Evolutionary conservation across 768 basidiomycete species (phyloP).

Genomic region (Holtermannia corniformis): DNA sequence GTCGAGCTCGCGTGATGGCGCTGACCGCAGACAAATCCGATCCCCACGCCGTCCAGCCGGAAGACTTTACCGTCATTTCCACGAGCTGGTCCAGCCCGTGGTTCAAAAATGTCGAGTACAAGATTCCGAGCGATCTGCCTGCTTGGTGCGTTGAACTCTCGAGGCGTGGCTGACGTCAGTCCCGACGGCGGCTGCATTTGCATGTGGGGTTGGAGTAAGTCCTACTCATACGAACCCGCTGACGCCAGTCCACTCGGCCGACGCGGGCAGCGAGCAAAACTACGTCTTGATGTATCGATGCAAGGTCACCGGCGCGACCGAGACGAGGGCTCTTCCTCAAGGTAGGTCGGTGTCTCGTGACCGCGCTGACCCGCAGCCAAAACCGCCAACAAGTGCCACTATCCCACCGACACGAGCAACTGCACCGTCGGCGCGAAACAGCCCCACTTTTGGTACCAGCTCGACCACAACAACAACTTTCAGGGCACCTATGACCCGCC

Average conservation of each 20-base stretch:
- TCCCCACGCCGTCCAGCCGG: constrained; percentile 24
- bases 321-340: constrained; percentile 20
- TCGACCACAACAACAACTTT: constrained; percentile 32
- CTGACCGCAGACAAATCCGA: constrained; percentile 11
- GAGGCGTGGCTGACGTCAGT: not conserved
- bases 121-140: constrained; percentile 37
- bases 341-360: constrained; percentile 18
- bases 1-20: not conserved
- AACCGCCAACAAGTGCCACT: constrained; percentile 36
- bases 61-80: constrained; percentile 29
- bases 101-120: constrained; percentile 36
- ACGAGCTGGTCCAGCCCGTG: constrained; percentile 32
- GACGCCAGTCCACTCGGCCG: constrained; percentile 19
- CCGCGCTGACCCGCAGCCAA: constrained; percentile 14
- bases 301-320: constrained; percentile 32
- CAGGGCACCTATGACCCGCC: constrained; percentile 35
- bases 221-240: not conserved
- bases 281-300: constrained; percentile 33
- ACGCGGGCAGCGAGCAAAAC: constrained; percentile 30
- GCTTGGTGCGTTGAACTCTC: constrained; percentile 16
- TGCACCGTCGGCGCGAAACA: constrained; percentile 38
- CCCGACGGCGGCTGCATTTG: constrained; percentile 37
- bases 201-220: constrained; percentile 32
- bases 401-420: constrained; percentile 30
- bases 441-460: constrained; percentile 38